phyloP scores from a whole-genome alignment of 495 filamentous ascomycete genomes.

The Lasiosphaeria miniovina region DNA sequence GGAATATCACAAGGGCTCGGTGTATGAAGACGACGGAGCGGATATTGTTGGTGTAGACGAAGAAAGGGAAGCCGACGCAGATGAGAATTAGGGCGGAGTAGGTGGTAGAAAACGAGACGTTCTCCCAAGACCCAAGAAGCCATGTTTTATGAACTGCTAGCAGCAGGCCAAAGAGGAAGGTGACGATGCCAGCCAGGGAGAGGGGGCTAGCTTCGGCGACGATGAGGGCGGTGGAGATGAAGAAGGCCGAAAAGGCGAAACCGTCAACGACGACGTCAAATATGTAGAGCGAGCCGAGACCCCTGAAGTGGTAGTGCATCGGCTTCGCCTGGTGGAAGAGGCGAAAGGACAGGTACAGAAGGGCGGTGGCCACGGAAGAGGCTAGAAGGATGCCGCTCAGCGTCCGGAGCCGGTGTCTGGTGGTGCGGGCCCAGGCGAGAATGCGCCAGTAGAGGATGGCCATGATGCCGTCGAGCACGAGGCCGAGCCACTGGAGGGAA shows the following conservation, averaged over 20 bases:
- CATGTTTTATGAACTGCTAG: conserved; percentile 25
- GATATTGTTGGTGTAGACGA: conserved; percentile 40
- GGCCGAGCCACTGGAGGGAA: conserved; percentile 35
- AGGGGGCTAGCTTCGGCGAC: conserved; percentile 38
- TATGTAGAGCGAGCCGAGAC: conserved; percentile 32
- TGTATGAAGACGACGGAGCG: conserved; percentile 39
- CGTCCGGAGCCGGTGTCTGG: conserved; percentile 38
- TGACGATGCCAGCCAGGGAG: conserved; percentile 35
- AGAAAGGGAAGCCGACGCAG: conserved; percentile 37
- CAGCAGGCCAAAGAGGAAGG: conserved; percentile 34
- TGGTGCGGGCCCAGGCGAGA: conserved; percentile 46
- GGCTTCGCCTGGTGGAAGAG: conserved; percentile 10
- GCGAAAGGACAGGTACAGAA: conserved; percentile 16
- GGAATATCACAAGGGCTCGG: conserved; percentile 35
- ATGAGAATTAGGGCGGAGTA: conserved; percentile 30
- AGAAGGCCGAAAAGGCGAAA: conserved; percentile 34
- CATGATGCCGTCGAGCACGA: conserved; percentile 42
- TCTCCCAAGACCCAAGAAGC: conserved; percentile 39
- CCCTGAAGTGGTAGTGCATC: conserved; percentile 24
- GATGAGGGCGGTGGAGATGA: conserved; percentile 39
- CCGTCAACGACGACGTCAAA: conserved; percentile 42
- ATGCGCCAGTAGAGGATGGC: conserved; percentile 42
- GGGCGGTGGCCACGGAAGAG: conserved; percentile 19
- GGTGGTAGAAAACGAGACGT: conserved; percentile 27
- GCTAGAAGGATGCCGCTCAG: conserved; percentile 36